Evolutionary conservation across 2,329 filamentous ascomycete species (phyloP).

Genomic region (Cladosporium colombiae): DNA sequence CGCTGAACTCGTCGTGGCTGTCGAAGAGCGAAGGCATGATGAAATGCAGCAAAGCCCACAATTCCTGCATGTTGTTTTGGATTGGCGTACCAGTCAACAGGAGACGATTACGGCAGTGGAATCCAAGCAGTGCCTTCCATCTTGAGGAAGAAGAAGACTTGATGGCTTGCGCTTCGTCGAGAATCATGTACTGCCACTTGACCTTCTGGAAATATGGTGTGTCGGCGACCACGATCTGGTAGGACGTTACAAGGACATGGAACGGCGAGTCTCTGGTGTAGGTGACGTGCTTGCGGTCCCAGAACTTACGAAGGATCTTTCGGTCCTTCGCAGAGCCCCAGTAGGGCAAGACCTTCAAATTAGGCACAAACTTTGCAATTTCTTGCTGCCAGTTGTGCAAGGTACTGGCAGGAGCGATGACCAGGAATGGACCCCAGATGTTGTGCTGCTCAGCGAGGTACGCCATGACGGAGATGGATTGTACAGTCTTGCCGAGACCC

Average conservation of each 20-base stretch:
- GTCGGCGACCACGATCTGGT: conserved; percentile 94
- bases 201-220: conserved; percentile 99
- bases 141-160: conserved; percentile 95
- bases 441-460: conserved; percentile 97
- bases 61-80: conserved; percentile 99
- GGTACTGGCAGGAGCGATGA: conserved; percentile 93
- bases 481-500: conserved; percentile 98
- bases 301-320: conserved; percentile 96
- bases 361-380: conserved; percentile 90
- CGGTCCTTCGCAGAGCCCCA: conserved; percentile 94
- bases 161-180: conserved; percentile 98
- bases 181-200: conserved; percentile 99
- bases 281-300: conserved; percentile 96
- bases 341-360: conserved; percentile 93
- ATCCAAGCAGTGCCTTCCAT: conserved; percentile 93
- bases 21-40: conserved; percentile 99
- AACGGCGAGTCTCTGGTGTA: conserved; percentile 93
- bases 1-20: conserved; percentile 87
- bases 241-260: conserved; percentile 94
- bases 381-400: conserved; percentile 99
- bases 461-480: conserved; percentile 99
- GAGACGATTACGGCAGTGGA: conserved; percentile 92
- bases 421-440: conserved; percentile 96
- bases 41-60: conserved; percentile 97
- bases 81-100: conserved; percentile 95